These are phyloP conservation scores for Peronospora tabacina DNA, from an alignment of 352 stramenopile genomes.

Conservation along the genomic window DNA sequence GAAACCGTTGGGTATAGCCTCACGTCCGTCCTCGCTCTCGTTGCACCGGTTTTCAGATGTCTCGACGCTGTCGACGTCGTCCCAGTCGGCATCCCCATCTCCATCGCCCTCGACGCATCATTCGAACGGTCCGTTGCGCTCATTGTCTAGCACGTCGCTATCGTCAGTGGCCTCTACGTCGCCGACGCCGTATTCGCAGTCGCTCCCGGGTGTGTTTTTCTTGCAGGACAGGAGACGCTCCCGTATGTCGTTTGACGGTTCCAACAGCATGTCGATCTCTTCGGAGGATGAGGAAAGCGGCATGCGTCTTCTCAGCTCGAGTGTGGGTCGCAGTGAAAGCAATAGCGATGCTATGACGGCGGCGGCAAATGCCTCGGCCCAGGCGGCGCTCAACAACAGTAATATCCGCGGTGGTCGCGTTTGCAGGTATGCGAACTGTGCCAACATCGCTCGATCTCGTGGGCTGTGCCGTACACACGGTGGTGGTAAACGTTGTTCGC, in stretches of 20 bases:
- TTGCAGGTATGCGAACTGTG: conserved; percentile 76
- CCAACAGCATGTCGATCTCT: conserved; percentile 53
- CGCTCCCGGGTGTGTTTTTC: conserved; percentile 54
- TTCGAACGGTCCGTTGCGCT: conserved; percentile 18
- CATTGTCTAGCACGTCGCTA: conserved; percentile 39
- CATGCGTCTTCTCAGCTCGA: conserved; percentile 69
- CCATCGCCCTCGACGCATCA: conserved; percentile 31
- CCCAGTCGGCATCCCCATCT: conserved; percentile 32
- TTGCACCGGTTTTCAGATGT: conserved; percentile 50
- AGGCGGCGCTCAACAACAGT: conserved; percentile 20
- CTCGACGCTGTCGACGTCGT: conserved; percentile 41
- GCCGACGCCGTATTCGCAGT: conserved; percentile 56
- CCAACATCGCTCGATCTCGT: conserved; percentile 76
- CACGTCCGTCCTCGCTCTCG: conserved; percentile 45
- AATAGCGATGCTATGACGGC: conserved; percentile 33
- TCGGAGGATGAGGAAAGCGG: conserved; percentile 63
- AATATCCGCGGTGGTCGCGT: conserved; percentile 55
- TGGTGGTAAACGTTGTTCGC: conserved; percentile 71
- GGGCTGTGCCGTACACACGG: conserved; percentile 70
- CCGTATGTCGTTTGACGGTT: conserved; percentile 60
- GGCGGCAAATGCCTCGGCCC: conserved; percentile 15
- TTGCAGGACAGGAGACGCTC: conserved; percentile 42
- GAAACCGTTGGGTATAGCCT: conserved; percentile 50
- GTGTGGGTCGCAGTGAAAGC: conserved; percentile 40
- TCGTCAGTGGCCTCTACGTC: conserved; percentile 26